These are phyloP conservation scores for Cercophora scortea DNA, from an alignment of 495 filamentous ascomycete genomes.

Conservation along the genomic window DNA sequence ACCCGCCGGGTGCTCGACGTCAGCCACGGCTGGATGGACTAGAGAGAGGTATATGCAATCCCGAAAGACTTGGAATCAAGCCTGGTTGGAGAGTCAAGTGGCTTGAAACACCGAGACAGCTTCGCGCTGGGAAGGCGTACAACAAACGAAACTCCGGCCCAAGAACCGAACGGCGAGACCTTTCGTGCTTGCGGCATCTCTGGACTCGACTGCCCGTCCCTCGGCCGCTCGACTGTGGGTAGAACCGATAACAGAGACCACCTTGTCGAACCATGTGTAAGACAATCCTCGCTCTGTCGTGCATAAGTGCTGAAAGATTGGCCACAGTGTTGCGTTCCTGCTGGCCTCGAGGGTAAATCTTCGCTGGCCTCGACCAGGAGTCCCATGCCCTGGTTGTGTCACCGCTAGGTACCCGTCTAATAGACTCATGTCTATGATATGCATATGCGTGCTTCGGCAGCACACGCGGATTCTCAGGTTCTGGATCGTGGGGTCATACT, in stretches of 20 bases:
- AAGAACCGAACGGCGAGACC: not conserved
- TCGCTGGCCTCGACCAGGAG: not conserved
- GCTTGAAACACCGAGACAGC: slow-evolving; percentile 1
- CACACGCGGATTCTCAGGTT: slow-evolving; percentile 2
- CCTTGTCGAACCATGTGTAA: slow-evolving; percentile 3
- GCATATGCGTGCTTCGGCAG: slow-evolving; percentile 1
- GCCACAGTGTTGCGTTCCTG: not conserved
- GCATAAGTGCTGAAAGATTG: not conserved
- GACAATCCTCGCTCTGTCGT: not conserved
- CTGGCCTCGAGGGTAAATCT: too few species aligned
- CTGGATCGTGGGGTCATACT: not conserved
- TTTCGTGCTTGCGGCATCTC: not conserved
- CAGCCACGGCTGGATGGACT: slow-evolving; percentile 6
- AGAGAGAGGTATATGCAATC: not conserved
- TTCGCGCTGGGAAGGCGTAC: not conserved
- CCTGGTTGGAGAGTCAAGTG: slow-evolving; percentile 1
- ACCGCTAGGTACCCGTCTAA: not conserved
- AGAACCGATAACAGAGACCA: not conserved
- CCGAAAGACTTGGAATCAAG: not conserved
- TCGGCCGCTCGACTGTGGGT: not conserved
- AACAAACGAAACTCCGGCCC: not conserved
- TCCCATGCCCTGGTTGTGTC: not conserved
- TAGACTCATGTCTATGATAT: not conserved
- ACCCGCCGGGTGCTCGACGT: slow-evolving; percentile 10
- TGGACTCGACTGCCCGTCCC: not conserved